Evolutionary conservation across 176 grass and related monocot genomes (phyloP), one percentile per base, ranked within the genome.

Genomic region (Aegilops speltoides): DNA sequence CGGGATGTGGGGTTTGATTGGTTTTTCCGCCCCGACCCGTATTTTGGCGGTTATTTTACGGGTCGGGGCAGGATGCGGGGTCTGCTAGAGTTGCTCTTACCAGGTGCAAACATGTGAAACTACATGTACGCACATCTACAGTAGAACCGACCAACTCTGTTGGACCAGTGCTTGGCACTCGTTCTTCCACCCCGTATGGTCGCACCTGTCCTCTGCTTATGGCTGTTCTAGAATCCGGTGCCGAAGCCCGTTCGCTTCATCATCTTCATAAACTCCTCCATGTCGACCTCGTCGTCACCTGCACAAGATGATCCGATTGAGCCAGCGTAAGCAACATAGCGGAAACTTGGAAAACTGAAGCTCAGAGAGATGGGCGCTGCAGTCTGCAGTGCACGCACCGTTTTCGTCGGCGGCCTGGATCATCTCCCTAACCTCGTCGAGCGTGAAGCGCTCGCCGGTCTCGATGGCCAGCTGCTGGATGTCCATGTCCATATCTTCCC

Each of bases 391-490:
- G 16, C 7, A 22, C 8, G 19, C 20, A 94, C 95, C 91, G 43
- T 98, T 77, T 16, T 73, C 67, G 76, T 93, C 93, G 2, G 91
- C 93, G 36, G 82, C 84, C 63, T 85, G 32, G 64, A 98, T 89
- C 95, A 98, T 98, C 67, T 93, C 95, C 62, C 79, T 77, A 69
- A 98, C 92, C 85, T 98, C 95, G 8, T 93, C 89, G 38, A 93
- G 64, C 22, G 93, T 91, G 79, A 98, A 98, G 28, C 3, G 85
- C 80, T 92, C 89, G 33, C 93, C 95, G 60, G 90, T 84, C 13
- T 98, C 95, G 28, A 28, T 28, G 28, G 28, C 28, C 28, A 28
- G 28, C 28, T 2, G 28, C 28, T 28, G 28, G 28, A 28, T 2
- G 78, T 98, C 95, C 10, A 81, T 40, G 79, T 79, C 83, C 6